Evolutionary conservation across 495 filamentous ascomycete genomes (phyloP).

Genomic region (Penicillium antarcticum): DNA sequence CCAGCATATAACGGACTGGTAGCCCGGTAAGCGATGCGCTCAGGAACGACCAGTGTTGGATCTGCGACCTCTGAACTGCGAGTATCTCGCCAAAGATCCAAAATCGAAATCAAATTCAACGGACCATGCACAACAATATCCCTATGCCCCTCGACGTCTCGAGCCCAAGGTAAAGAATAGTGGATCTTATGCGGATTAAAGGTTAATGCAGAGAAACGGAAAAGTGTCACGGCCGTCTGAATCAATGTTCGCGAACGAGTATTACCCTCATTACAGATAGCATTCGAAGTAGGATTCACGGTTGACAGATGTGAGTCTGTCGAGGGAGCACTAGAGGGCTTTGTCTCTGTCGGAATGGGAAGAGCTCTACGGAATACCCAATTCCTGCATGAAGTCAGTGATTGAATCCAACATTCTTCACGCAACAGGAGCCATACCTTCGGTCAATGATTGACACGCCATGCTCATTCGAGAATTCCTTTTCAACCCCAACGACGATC

Average conservation of each 20-base stretch:
- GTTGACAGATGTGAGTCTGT: slow-evolving; percentile 17
- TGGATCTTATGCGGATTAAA: slow-evolving; percentile 75
- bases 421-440: slow-evolving; percentile 29
- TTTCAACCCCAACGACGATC: slow-evolving; percentile 64
- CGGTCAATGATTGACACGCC: slow-evolving; percentile 53
- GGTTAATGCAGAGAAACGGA: slow-evolving; percentile 69
- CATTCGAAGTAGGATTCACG: slow-evolving; percentile 17
- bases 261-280: slow-evolving; percentile 22
- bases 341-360: slow-evolving; percentile 17
- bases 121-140: slow-evolving; percentile 62
- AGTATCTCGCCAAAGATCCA: slow-evolving; percentile 61
- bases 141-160: slow-evolving; percentile 56
- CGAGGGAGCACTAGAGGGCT: slow-evolving; percentile 9
- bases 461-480: slow-evolving; percentile 49
- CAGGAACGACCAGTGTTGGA: slow-evolving; percentile 30
- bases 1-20: slow-evolving; percentile 59
- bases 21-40: slow-evolving; percentile 55
- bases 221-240: slow-evolving; percentile 57
- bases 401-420: neutral
- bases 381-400: slow-evolving; percentile 35
- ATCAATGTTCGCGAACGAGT: slow-evolving; percentile 42
- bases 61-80: neutral
- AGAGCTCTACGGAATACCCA: slow-evolving; percentile 59
- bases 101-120: slow-evolving; percentile 59
- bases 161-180: slow-evolving; percentile 58